These are phyloP conservation scores for Boletus speciosus DNA, from an alignment of 768 basidiomycete genomes.

Conservation along the genomic window DNA sequence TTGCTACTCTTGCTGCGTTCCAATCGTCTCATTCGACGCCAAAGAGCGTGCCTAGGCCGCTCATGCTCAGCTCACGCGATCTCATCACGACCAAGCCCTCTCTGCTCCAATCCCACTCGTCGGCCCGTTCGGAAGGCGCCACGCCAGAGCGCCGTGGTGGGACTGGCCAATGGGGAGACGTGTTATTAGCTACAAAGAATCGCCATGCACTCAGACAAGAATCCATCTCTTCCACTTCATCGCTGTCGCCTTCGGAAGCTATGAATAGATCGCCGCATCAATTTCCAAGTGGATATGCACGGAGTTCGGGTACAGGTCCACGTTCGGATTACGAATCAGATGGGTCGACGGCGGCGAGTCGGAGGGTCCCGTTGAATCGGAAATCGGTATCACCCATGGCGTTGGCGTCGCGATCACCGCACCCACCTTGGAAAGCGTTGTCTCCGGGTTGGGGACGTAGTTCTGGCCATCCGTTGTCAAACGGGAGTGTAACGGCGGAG, in stretches of 20 bases:
- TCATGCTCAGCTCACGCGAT: constrained; percentile 56
- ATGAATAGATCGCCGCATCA: constrained; percentile 32
- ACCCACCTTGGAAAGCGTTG: constrained; percentile 33
- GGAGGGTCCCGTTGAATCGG: constrained; percentile 61
- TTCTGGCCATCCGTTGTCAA: constrained; percentile 13
- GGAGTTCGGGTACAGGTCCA: constrained; percentile 24
- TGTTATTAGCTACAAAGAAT: constrained; percentile 36
- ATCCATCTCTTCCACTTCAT: constrained; percentile 64
- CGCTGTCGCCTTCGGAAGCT: constrained; percentile 56
- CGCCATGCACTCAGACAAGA: constrained; percentile 42
- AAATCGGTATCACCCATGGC: constrained; percentile 73
- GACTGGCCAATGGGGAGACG: constrained; percentile 46
- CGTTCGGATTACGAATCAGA: constrained; percentile 60
- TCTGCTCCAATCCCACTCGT: constrained; percentile 19
- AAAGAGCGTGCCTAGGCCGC: constrained; percentile 61
- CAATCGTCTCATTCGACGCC: constrained; percentile 31
- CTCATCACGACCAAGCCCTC: constrained; percentile 33
- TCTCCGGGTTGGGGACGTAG: constrained; percentile 40
- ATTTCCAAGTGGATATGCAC: background rate
- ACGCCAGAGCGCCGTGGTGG: constrained; percentile 30
- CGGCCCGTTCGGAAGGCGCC: constrained; percentile 35
- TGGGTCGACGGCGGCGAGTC: constrained; percentile 38
- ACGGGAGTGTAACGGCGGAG: constrained; percentile 15
- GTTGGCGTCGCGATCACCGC: constrained; percentile 41
- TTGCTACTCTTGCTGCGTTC: constrained; percentile 44